These are phyloP conservation scores for Chrysoporthe cubensis DNA, from an alignment of 2,329 filamentous ascomycete genomes.

Conservation along the genomic window DNA sequence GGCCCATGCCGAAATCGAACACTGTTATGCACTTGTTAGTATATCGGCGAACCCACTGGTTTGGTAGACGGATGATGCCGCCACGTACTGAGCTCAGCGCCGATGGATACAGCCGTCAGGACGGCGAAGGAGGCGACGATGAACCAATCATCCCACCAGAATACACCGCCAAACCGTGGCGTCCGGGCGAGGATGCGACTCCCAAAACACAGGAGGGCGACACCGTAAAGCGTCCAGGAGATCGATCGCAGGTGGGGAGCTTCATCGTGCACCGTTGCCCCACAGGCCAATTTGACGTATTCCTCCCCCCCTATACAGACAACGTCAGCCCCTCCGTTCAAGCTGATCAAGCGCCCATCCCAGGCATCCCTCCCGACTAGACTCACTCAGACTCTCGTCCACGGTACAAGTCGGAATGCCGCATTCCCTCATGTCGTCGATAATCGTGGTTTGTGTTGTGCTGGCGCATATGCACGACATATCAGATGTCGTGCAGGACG, in stretches of 20 bases:
- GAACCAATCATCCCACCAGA: slow-evolving; percentile 35
- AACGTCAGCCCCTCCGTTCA: background rate
- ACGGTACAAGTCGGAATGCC: slow-evolving; percentile 10
- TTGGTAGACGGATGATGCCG: background rate
- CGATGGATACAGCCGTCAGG: slow-evolving; percentile 30
- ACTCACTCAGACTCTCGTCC: slow-evolving; percentile 21
- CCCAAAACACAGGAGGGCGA: slow-evolving; percentile 28
- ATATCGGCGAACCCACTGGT: background rate
- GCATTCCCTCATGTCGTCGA: slow-evolving; percentile 5
- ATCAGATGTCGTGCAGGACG: slow-evolving; percentile 19
- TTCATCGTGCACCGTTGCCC: slow-evolving; percentile 20
- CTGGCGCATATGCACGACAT: slow-evolving; percentile 24
- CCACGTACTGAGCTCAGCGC: slow-evolving; percentile 31
- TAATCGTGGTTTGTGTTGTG: background rate
- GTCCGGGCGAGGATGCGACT: slow-evolving; percentile 31
- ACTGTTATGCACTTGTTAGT: slow-evolving; percentile 15
- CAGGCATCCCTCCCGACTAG: too few relatives aligned
- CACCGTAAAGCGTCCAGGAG: slow-evolving; percentile 29
- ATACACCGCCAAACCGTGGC: slow-evolving; percentile 27
- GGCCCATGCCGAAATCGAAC: slow-evolving; percentile 32
- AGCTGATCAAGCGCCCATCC: background rate
- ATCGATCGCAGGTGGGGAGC: slow-evolving; percentile 26
- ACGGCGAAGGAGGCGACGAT: slow-evolving; percentile 32
- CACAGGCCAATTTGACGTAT: slow-evolving; percentile 27
- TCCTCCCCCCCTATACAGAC: slow-evolving; percentile 22